These are phyloP conservation scores for Salvia splendens DNA, from an alignment of 257 asterid species.

Conservation along the genomic window DNA sequence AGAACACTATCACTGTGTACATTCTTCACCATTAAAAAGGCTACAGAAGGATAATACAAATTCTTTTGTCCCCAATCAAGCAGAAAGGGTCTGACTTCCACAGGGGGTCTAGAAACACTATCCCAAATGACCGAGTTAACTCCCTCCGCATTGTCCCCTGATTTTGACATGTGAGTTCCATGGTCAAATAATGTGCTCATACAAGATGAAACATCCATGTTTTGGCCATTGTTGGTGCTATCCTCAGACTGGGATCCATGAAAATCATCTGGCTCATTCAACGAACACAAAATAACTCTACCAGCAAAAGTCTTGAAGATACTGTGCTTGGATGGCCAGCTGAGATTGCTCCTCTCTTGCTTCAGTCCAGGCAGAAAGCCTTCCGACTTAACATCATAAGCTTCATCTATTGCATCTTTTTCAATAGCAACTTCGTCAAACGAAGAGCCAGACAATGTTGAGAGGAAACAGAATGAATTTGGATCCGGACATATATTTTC, in stretches of 20 bases:
- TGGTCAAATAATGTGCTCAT: constrained; percentile 38
- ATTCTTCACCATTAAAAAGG: constrained; percentile 62
- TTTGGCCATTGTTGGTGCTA: constrained; percentile 25
- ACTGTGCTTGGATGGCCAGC: constrained; percentile 45
- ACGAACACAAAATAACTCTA: constrained; percentile 54
- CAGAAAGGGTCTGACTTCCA: constrained; percentile 61
- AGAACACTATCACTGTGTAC: constrained; percentile 45
- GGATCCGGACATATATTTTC: constrained; percentile 50
- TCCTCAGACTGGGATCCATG: constrained; percentile 29
- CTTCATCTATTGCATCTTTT: constrained; percentile 24
- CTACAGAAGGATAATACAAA: constrained; percentile 57
- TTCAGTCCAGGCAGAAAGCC: constrained; percentile 34
- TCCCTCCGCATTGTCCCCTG: constrained; percentile 34
- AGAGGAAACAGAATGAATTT: constrained; percentile 63
- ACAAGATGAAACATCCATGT: constrained; percentile 42
- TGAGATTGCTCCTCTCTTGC: constrained; percentile 39
- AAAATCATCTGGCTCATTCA: constrained; percentile 41
- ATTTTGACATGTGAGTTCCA: constrained; percentile 25
- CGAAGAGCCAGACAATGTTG: constrained; percentile 54
- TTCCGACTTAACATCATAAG: constrained; percentile 37
- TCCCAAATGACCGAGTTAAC: constrained; percentile 36
- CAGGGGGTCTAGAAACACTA: constrained; percentile 43
- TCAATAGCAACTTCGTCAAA: constrained; percentile 31
- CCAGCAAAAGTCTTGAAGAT: constrained; percentile 52
- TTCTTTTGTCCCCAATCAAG: constrained; percentile 76